Evolutionary conservation across 1,139 yeast genomes (phyloP).

Genomic region (Taphrina sp.): DNA sequence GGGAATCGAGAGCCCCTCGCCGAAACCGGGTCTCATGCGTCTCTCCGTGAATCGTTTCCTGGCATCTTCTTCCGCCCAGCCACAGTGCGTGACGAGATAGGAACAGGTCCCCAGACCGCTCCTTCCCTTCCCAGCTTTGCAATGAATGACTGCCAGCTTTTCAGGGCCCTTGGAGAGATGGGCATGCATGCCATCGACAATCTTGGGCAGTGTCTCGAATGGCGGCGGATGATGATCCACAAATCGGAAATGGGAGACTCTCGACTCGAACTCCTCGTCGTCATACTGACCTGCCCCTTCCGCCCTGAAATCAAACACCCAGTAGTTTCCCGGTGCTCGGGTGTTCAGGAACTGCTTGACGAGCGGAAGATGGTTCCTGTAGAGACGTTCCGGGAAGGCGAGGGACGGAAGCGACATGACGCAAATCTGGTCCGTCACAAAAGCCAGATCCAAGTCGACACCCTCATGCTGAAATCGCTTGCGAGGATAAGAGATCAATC

Average conservation of each 20-base stretch:
- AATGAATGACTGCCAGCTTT: slow-evolving; percentile 68
- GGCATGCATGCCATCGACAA: slow-evolving; percentile 51
- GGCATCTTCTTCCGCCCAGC: slow-evolving; percentile 50
- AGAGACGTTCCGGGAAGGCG: slow-evolving; percentile 49
- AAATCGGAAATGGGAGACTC: slow-evolving; percentile 55
- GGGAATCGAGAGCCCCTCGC: slow-evolving; percentile 66
- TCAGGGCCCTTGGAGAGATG: slow-evolving; percentile 44
- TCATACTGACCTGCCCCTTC: slow-evolving; percentile 58
- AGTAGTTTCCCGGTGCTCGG: slow-evolving; percentile 62
- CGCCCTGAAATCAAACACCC: slow-evolving; percentile 67
- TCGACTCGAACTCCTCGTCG: slow-evolving; percentile 45
- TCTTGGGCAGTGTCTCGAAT: slow-evolving; percentile 50
- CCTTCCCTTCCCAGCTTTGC: slow-evolving; percentile 90
- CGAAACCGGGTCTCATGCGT: slow-evolving; percentile 60
- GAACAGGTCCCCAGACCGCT: slow-evolving; percentile 78
- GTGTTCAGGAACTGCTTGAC: slow-evolving; percentile 53
- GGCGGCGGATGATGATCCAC: slow-evolving; percentile 81
- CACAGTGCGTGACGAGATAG: slow-evolving; percentile 56
- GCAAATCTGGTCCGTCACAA: slow-evolving; percentile 58
- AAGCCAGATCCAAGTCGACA: slow-evolving; percentile 57
- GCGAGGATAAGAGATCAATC: slow-evolving; percentile 25
- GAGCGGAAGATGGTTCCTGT: slow-evolving; percentile 57
- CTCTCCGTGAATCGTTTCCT: slow-evolving; percentile 53
- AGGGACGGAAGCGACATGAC: slow-evolving; percentile 74
- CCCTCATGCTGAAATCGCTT: slow-evolving; percentile 21